Conservation (phyloP, 192 early-diverging fungal genomes). For the Podila minutissima region DNA sequence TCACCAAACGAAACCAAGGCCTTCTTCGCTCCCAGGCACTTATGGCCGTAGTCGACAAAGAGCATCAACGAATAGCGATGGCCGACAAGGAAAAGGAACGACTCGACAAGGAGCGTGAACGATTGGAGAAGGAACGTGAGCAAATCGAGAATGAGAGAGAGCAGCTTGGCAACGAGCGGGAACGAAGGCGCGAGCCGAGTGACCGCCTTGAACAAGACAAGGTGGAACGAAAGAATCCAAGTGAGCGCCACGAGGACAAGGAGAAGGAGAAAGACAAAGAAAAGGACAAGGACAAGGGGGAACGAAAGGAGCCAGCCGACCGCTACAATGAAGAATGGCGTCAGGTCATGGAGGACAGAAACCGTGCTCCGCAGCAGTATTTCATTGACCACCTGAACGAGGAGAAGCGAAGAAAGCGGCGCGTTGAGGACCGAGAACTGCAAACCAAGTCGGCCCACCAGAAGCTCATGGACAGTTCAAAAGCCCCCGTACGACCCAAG, state of each 20-base stretch:
- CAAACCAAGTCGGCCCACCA: constrained; percentile 21
- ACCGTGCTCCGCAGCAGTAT: constrained; percentile 16
- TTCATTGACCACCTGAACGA: constrained; percentile 39
- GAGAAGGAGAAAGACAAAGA: no score
- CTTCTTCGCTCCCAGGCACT: background rate
- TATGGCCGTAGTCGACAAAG: background rate
- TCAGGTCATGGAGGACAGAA: background rate
- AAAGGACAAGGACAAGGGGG: no score
- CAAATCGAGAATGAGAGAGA: no score
- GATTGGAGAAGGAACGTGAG: background rate
- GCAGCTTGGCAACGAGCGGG: no score
- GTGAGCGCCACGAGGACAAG: no score
- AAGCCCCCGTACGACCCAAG: background rate
- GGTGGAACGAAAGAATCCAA: no score
- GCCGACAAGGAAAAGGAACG: background rate
- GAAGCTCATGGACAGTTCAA: constrained; percentile 6
- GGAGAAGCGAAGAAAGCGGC: constrained; percentile 24
- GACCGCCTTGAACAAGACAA: no score
- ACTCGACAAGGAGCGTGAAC: background rate
- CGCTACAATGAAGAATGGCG: no score
- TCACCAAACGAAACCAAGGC: background rate
- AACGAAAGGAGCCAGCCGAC: no score
- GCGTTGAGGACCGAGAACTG: constrained; percentile 31
- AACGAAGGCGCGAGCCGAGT: no score
- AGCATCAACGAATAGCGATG: background rate